Evolutionary conservation across 805 yeast species (phyloP).

Genomic region (Debaryomyces hansenii): DNA sequence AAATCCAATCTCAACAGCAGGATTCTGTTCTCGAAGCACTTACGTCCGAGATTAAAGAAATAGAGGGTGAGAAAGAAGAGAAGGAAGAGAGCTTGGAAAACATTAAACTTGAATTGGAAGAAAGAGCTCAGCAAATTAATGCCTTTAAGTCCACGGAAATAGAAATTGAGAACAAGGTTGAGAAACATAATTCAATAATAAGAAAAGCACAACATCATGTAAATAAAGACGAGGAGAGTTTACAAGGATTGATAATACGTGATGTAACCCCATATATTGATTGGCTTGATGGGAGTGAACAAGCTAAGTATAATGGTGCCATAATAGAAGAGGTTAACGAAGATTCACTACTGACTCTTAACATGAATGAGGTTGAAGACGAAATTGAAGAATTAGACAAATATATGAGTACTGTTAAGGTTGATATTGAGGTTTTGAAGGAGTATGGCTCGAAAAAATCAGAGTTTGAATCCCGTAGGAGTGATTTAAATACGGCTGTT

Average conservation of each 20-base stretch:
- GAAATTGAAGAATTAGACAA: constrained; percentile 57
- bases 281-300: constrained; percentile 50
- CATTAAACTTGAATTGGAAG: constrained; percentile 23
- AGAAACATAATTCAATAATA: constrained; percentile 47
- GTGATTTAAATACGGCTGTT: constrained; percentile 69
- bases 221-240: constrained; percentile 36
- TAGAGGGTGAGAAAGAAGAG: constrained; percentile 41
- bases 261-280: constrained; percentile 52
- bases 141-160: constrained; percentile 63
- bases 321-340: constrained; percentile 45
- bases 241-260: constrained; percentile 48
- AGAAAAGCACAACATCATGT: constrained; percentile 40
- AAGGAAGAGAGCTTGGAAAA: constrained; percentile 40
- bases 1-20: constrained; percentile 17
- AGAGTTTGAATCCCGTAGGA: constrained; percentile 64
- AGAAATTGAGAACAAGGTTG: constrained; percentile 63
- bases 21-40: constrained; percentile 23
- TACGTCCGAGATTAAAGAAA: constrained; percentile 24
- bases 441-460: constrained; percentile 69
- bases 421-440: constrained; percentile 71
- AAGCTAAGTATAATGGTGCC: constrained; percentile 31
- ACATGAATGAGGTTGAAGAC: constrained; percentile 47
- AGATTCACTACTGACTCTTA: constrained; percentile 50
- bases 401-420: constrained; percentile 54
- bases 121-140: constrained; percentile 49